Percentiles rank a stretch among this genome's conserved stretches.
Evolutionary conservation across 805 yeast genomes (phyloP).

Genomic region (Suhomyces vadensis): DNA sequence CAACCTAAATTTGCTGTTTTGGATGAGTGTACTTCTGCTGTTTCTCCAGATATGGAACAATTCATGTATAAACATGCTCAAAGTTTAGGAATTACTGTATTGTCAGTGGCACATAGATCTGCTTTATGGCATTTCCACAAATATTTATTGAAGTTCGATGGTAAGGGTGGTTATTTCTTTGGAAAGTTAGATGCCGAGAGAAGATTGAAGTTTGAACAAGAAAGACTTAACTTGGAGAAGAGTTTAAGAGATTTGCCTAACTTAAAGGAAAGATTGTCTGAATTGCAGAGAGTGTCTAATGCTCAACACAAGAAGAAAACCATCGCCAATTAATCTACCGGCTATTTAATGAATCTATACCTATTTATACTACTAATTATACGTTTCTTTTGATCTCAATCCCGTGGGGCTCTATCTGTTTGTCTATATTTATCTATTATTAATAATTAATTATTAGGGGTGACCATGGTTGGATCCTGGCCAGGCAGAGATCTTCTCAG

Average conservation of each 20-base stretch:
- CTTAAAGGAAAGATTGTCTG: constrained; percentile 64
- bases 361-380: no score
- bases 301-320: constrained; percentile 34
- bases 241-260: constrained; percentile 68
- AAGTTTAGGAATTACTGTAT: constrained; percentile 70
- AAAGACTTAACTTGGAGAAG: constrained; percentile 68
- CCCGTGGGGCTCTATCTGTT: no score
- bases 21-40: constrained; percentile 95
- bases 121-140: constrained; percentile 92
- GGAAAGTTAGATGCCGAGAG: constrained; percentile 68
- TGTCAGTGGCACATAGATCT: constrained; percentile 91
- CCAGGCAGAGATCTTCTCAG: constrained; percentile 54
- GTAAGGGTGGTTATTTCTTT: constrained; percentile 68
- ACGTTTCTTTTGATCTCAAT: no score
- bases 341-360: no score
- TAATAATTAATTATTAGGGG: constrained; percentile 32
- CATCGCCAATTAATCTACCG: neutral
- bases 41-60: constrained; percentile 86
- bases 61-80: constrained; percentile 86
- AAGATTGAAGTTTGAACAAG: constrained; percentile 76
- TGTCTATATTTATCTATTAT: no score
- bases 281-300: constrained; percentile 55
- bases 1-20: constrained; percentile 90
- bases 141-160: constrained; percentile 78
- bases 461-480: constrained; percentile 71